phyloP scores from a whole-genome alignment of 495 filamentous ascomycete genomes.

The Aspergillus coremiiformis region DNA sequence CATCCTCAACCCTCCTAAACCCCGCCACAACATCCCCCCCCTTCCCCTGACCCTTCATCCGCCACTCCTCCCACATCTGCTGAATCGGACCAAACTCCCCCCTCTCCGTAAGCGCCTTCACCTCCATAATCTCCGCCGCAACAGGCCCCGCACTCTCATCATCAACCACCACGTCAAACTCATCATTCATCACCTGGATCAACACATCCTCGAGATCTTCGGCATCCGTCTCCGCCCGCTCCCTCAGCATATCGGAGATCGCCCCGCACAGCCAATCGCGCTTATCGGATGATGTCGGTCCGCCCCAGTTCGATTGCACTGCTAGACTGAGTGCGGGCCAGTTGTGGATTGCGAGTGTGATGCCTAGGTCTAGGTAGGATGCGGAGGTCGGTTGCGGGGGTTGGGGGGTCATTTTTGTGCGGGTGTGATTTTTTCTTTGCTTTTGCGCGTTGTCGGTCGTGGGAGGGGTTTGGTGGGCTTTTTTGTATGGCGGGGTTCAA shows the following conservation, averaged over 20 bases:
- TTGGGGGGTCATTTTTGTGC: neutral
- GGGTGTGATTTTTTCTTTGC: too few relatives aligned
- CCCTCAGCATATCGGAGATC: constrained; percentile 70
- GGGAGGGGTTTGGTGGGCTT: too few relatives aligned
- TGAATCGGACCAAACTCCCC: constrained; percentile 65
- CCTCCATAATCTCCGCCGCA: constrained; percentile 60
- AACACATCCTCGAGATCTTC: constrained; percentile 77
- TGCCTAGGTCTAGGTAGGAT: constrained; percentile 67
- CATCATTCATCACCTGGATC: constrained; percentile 85
- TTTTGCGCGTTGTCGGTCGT: too few relatives aligned
- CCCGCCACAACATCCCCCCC: constrained; percentile 39
- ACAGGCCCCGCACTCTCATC: constrained; percentile 75
- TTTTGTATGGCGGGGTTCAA: too few relatives aligned
- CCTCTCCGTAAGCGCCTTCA: constrained; percentile 51
- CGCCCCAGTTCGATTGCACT: constrained; percentile 82
- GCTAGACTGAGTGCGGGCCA: constrained; percentile 86
- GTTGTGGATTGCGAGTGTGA: constrained; percentile 68
- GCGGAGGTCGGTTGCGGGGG: constrained; percentile 13
- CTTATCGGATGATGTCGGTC: constrained; percentile 75
- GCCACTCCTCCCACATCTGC: constrained; percentile 58
- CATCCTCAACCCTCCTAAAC: constrained; percentile 53
- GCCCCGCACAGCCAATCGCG: constrained; percentile 93
- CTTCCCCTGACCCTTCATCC: constrained; percentile 47
- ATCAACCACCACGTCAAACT: constrained; percentile 87
- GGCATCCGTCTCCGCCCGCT: constrained; percentile 67